A percentile compares a stretch with the other conserved stretches of the same genome.
These are phyloP conservation scores for Rhododendron molle DNA, from an alignment of 148 eudicot genomes.

Conservation along the genomic window DNA sequence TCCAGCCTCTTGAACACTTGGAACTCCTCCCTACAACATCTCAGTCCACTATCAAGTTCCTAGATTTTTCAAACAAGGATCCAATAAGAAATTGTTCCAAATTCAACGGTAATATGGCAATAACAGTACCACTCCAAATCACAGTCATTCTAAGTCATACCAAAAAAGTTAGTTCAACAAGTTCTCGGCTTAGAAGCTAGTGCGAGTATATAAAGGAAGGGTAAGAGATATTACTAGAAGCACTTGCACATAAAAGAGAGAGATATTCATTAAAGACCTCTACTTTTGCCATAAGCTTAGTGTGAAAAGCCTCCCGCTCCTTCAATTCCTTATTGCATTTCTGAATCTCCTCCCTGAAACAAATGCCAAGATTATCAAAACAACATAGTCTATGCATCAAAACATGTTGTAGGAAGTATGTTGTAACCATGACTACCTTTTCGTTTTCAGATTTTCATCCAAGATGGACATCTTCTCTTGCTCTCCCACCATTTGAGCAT, in stretches of 20 bases:
- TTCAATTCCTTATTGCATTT: conserved; percentile 56
- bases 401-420: neutral
- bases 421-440: conserved; percentile 43
- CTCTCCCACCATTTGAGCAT: conserved; percentile 40
- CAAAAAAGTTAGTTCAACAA: neutral
- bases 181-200: neutral
- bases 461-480: conserved; percentile 52
- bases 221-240: neutral
- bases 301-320: conserved; percentile 71
- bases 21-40: conserved; percentile 69
- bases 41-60: conserved; percentile 75
- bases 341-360: conserved; percentile 64
- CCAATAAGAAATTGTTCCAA: too few species aligned
- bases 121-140: neutral
- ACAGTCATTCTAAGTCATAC: neutral
- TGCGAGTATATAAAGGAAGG: too few species aligned
- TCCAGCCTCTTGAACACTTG: conserved; percentile 95
- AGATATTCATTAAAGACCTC: conserved; percentile 45
- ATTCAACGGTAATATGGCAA: too few species aligned
- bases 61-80: conserved; percentile 21
- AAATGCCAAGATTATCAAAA: neutral
- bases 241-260: neutral
- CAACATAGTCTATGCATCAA: neutral
- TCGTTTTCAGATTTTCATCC: conserved; percentile 60
- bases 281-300: conserved; percentile 58